Base-by-base conservation (phyloP, 2,329 filamentous ascomycete species). In the Dactylellina drechsleri region DNA sequence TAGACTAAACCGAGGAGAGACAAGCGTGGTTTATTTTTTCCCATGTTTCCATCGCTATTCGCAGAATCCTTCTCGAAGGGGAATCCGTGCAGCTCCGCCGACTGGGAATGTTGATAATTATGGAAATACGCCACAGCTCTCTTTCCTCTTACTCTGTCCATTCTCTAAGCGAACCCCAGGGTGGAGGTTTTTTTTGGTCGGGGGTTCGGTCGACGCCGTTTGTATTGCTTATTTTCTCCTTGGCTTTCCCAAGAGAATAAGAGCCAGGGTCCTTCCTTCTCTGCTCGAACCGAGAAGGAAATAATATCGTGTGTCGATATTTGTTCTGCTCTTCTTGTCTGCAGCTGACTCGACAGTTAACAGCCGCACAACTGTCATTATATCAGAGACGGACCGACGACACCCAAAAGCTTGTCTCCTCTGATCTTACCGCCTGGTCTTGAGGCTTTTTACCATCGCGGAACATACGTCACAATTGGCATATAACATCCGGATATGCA, bases 1-100 rank as follows among this genome's bases (percentile, higher is more conserved):
- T 20, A 20, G 13, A 0, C 70, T 54, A 43, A 31, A 41, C 70
- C 62, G 28, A 52, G 23, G 31, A 26, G 16, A 40, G 70, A 41
- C 57, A 67, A 74, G 70, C 70, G 57, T 61, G 57, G 64, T 74
- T 74, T 74, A 74, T 74, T 74, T 74, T 66, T 74, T 74, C 70
- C 31, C 31, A 36, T 4, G 6, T 36, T 36, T 36, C 31, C 53
- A 54, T 45, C 26, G 13, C 36, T 6, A 12, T 54, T 74, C 70
- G 70, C 70, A 74, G 70, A 74, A 74, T 74, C 70, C 57, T 74
- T 67, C 70, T 74, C 36, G 70, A 74, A 74, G n/a, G 56, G 70
- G 70, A 66, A 67, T 56, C 36, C 31, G 13, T 59, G 62, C 50
- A 67, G 70, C 70, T 66, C 62, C 70, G 62, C 62, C 70, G 61